Base-by-base conservation (phyloP, 2,329 filamentous ascomycete genomes). In the Chalaropsis thielavioides region DNA sequence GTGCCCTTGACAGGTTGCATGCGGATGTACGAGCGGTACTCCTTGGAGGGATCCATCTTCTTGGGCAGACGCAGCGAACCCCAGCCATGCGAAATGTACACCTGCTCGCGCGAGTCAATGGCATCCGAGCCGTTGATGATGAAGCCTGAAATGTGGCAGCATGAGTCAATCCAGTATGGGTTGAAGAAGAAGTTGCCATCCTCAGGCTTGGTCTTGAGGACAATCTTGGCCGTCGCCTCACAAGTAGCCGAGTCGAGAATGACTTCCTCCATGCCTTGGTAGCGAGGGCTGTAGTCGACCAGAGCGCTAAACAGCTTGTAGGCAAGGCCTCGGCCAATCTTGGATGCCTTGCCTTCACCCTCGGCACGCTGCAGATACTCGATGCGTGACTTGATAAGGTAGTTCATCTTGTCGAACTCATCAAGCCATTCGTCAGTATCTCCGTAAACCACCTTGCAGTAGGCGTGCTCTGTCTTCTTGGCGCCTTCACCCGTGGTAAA, bases 301-400 rank as follows among this genome's bases (percentile, higher is more conserved):
- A 85, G 73, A 51, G 80, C 78, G 11, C 73, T 70, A 69, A 83
- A 83, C 0, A 83, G 80, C 75, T 91, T 92, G 80, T 94, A 94
- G 15, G 87, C 86, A 76, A 91, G 83, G 41, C 87, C 87, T 31
- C 87, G 84, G 61, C 87, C 82, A 68, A 91, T 82, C 75, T 88
- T 87, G 72, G 88, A 87, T 35, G 87, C 86, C 65, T 82, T 80
- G 46, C 87, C 87, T 41, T 78, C 79, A 70, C 82, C 76, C 64
- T 87, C 85, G 67, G 83, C 86, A 68, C 82, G 76, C 69, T 80
- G 76, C 2, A 87, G 79, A 31, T 78, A 74, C 22, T 84, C 77
- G 64, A 87, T 79, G 65, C 84, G 82, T 24, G 78, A 79, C 70
- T 84, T 82, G 71, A 92, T 83, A 43, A 90, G 78, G 71, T 91